Conservation (phyloP, 139 green algal species). For the Ettlia oleoabundans region DNA sequence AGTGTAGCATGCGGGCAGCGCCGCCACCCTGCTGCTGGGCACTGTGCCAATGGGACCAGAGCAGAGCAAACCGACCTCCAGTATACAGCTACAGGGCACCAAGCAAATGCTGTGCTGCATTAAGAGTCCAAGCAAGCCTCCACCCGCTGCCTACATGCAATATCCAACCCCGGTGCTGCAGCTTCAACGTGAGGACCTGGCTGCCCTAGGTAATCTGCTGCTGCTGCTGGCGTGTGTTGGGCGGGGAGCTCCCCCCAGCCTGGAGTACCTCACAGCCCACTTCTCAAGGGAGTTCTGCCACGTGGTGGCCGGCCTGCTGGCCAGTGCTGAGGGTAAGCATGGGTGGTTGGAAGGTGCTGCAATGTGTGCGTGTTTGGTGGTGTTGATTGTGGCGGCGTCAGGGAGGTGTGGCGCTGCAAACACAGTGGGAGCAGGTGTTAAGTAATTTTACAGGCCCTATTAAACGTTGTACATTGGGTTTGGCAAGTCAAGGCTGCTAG, state of each 20-base stretch:
- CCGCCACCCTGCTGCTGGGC: no score
- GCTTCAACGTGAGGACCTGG: slow-evolving; percentile 54
- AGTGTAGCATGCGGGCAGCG: no score
- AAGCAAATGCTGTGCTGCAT: no score
- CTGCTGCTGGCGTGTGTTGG: slow-evolving; percentile 80
- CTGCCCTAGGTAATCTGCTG: slow-evolving; percentile 75
- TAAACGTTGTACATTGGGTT: no score
- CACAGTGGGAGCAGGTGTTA: no score
- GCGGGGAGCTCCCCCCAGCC: slow-evolving; percentile 37
- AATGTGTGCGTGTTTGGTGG: not conserved
- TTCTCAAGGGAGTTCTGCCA: slow-evolving; percentile 76
- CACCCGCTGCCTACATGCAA: no score
- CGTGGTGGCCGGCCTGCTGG: slow-evolving; percentile 68
- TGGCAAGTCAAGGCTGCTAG: not conserved
- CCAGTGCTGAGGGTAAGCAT: slow-evolving; percentile 30
- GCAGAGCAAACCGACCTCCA: no score
- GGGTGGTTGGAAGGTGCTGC: not conserved
- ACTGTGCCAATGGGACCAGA: no score
- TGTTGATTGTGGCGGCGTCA: not conserved
- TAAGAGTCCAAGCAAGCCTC: no score
- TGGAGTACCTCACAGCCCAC: slow-evolving; percentile 69
- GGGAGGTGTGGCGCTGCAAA: not conserved
- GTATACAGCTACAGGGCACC: no score
- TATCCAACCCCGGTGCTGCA: not conserved
- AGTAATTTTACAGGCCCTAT: no score